A percentile compares a stretch with the other conserved stretches of the same genome.
phyloP scores from a whole-genome alignment of 148 eudicot genomes.

The Nepenthes gracilis region DNA sequence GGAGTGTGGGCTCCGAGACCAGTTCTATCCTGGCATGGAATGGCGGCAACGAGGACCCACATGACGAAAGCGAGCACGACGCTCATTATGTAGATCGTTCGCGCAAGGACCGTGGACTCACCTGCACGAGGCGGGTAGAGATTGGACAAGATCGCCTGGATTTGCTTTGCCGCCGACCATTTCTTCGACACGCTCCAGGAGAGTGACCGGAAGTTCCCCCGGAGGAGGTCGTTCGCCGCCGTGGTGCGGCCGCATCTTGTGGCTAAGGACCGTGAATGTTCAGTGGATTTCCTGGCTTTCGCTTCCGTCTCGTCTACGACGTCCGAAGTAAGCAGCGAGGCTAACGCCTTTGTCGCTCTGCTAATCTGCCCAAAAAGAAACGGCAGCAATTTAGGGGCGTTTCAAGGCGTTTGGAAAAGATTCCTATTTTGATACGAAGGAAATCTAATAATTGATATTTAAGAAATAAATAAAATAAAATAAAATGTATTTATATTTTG shows the following conservation, averaged over 20 bases:
- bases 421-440: not conserved
- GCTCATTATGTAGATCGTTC: slow-evolving; percentile 64
- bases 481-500: too few species aligned
- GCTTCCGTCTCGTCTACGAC: slow-evolving; percentile 55
- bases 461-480: too few species aligned
- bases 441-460: not conserved
- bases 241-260: slow-evolving; percentile 18
- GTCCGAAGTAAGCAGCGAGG: slow-evolving; percentile 44
- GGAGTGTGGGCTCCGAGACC: slow-evolving; percentile 61
- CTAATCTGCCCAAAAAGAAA: slow-evolving; percentile 15
- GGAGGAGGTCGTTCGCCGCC: slow-evolving; percentile 19
- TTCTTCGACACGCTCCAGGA: slow-evolving; percentile 62
- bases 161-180: slow-evolving; percentile 86
- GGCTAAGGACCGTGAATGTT: slow-evolving; percentile 69
- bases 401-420: not conserved
- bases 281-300: slow-evolving; percentile 39
- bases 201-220: slow-evolving; percentile 44
- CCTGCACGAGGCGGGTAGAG: slow-evolving; percentile 64
- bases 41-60: slow-evolving; percentile 85
- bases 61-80: slow-evolving; percentile 56
- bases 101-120: slow-evolving; percentile 49
- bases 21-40: slow-evolving; percentile 75
- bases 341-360: slow-evolving; percentile 60
- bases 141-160: slow-evolving; percentile 68
- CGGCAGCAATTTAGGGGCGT: not conserved